phyloP scores from a whole-genome alignment of 257 asterid genomes.

The Cordia subcordata region DNA sequence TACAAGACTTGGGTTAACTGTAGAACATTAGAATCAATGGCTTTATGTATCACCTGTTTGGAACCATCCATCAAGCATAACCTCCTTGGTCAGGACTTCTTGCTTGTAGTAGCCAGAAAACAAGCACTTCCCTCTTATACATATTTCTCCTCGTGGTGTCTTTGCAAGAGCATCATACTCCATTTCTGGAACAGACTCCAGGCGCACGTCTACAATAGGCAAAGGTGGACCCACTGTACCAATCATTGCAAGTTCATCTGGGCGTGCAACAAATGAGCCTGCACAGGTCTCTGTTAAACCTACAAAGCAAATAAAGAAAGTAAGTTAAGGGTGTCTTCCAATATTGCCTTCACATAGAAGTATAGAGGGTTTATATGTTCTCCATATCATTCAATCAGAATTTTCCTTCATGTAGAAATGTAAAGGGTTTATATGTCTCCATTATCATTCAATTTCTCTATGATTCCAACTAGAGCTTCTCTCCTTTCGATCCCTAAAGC shows the following conservation, averaged over 20 bases:
- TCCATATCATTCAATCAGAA: too few relatives aligned
- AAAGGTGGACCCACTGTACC: slow-evolving; percentile 86
- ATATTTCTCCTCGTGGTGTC: slow-evolving; percentile 76
- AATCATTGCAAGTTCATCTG: slow-evolving; percentile 60
- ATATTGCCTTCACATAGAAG: background rate
- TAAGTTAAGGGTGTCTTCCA: background rate
- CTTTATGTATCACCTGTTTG: slow-evolving; percentile 52
- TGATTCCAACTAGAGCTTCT: too few relatives aligned
- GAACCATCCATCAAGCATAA: slow-evolving; percentile 70
- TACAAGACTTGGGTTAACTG: background rate
- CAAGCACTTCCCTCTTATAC: slow-evolving; percentile 70
- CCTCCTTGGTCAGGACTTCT: slow-evolving; percentile 71
- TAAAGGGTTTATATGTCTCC: too few relatives aligned
- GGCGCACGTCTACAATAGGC: slow-evolving; percentile 62
- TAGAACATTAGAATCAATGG: background rate
- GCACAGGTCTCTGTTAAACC: slow-evolving; percentile 93
- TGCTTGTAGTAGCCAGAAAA: slow-evolving; percentile 79
- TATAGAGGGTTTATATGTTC: too few relatives aligned
- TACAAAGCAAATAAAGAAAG: slow-evolving; percentile 16
- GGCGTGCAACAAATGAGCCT: slow-evolving; percentile 75
- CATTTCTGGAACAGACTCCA: slow-evolving; percentile 83
- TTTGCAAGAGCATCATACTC: slow-evolving; percentile 66
- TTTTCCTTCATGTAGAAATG: too few relatives aligned
- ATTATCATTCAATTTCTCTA: too few relatives aligned
- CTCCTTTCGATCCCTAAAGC: too few relatives aligned